These are phyloP conservation scores for Pythium biforme DNA, from an alignment of 352 stramenopile species.

Conservation along the genomic window DNA sequence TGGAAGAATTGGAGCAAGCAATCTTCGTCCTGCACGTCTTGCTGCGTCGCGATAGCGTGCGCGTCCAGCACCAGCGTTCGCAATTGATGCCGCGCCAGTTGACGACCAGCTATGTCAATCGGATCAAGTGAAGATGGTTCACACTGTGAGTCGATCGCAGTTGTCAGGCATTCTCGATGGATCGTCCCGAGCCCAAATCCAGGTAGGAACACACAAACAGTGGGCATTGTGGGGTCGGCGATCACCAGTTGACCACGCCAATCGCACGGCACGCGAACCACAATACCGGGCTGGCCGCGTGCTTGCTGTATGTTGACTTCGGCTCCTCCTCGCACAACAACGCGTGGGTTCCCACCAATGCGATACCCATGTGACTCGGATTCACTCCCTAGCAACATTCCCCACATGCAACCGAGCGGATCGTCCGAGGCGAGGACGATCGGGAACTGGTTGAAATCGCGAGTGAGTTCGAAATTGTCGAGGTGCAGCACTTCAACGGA, in stretches of 20 bases:
- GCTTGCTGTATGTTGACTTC: neutral
- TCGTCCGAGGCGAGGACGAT: neutral
- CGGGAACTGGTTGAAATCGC: neutral
- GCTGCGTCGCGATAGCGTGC: neutral
- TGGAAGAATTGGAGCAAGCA: neutral
- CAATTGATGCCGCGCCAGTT: neutral
- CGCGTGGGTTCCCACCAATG: neutral
- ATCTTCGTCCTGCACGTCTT: neutral
- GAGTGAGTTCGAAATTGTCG: conserved; percentile 1
- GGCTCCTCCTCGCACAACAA: neutral
- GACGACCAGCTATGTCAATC: neutral
- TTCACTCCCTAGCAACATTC: neutral
- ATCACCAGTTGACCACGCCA: neutral
- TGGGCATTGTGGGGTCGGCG: neutral
- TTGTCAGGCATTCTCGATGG: neutral
- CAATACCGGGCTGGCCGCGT: neutral
- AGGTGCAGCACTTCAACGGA: conserved; percentile 9
- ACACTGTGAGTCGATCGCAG: neutral
- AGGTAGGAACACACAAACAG: neutral
- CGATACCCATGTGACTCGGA: too few species aligned
- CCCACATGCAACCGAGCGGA: neutral
- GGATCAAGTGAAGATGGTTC: neutral
- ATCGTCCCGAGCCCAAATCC: neutral
- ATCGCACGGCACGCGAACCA: neutral
- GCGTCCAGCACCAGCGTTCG: neutral